These are phyloP conservation scores for Ascochyta pisi DNA, from an alignment of 2,329 filamentous ascomycete genomes.

Conservation along the genomic window DNA sequence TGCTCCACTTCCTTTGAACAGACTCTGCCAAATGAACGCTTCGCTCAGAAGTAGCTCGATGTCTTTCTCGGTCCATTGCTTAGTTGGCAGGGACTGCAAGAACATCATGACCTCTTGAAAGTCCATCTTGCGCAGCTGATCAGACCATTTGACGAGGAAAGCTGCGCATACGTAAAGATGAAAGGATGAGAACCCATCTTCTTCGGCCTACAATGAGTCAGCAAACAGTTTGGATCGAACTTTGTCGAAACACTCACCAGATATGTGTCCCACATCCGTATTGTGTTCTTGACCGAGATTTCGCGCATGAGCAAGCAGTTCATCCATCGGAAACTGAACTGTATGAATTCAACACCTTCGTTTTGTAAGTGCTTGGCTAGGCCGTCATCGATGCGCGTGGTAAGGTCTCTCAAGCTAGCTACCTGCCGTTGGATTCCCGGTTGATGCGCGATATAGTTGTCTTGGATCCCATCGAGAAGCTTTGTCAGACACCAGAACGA, in stretches of 20 bases:
- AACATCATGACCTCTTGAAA: constrained; percentile 99
- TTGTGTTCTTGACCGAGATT: constrained; percentile 93
- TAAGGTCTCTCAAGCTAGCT: constrained; percentile 84
- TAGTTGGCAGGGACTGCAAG: constrained; percentile 89
- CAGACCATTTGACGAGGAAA: constrained; percentile 97
- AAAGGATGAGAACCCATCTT: constrained; percentile 97
- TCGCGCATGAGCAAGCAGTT: constrained; percentile 98
- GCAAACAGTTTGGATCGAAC: background rate
- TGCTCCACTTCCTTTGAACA: constrained; percentile 93
- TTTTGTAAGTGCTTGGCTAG: constrained; percentile 88
- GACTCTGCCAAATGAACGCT: constrained; percentile 97
- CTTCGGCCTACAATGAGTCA: constrained; percentile 74
- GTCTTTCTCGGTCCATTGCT: constrained; percentile 96
- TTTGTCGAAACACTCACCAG: constrained; percentile 66
- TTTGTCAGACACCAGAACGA: constrained; percentile 99
- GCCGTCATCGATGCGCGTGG: constrained; percentile 82
- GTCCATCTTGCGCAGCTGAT: constrained; percentile 94
- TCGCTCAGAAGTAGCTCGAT: constrained; percentile 95
- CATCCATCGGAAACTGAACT: constrained; percentile 99
- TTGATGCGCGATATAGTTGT: constrained; percentile 98
- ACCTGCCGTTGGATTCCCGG: constrained; percentile 97
- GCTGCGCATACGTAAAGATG: constrained; percentile 98
- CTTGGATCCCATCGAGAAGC: constrained; percentile 96
- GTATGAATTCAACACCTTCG: constrained; percentile 96
- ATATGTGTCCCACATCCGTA: constrained; percentile 99